A percentile compares a stretch with the other conserved stretches of the same genome.
These are phyloP conservation scores for Rauvolfia tetraphylla DNA, from an alignment of 257 asterid species.

Conservation along the genomic window DNA sequence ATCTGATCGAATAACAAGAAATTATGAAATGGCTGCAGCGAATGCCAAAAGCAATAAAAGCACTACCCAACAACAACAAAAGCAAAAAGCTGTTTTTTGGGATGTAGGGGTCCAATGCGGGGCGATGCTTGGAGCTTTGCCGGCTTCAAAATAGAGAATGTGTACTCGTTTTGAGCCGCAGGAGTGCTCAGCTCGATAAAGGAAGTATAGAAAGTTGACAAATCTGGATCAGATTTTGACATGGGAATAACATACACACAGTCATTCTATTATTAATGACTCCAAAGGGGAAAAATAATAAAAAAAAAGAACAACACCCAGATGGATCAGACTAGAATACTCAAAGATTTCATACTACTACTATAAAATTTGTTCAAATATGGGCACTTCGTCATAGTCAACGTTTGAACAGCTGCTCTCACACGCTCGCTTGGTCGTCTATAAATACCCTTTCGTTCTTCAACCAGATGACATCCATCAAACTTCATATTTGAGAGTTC, in stretches of 20 bases:
- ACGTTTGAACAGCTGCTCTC: constrained; percentile 6
- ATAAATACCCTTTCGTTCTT: constrained; percentile 13
- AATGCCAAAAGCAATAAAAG: too few species aligned
- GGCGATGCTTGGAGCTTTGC: not conserved
- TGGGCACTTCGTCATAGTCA: not conserved
- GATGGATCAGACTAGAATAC: too few species aligned
- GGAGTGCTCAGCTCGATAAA: not conserved
- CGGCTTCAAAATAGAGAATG: constrained; percentile 10
- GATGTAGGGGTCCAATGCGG: not conserved
- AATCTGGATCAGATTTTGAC: not conserved
- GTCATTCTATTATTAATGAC: too few species aligned
- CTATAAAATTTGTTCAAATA: not conserved
- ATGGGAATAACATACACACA: not conserved
- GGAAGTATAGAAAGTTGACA: constrained; percentile 14
- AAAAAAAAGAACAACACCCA: too few species aligned
- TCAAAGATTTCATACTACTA: too few species aligned
- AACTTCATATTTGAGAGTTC: not conserved
- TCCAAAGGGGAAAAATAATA: too few species aligned
- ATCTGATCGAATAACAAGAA: too few species aligned
- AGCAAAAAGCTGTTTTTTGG: too few species aligned
- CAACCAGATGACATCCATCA: not conserved
- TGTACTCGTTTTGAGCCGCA: constrained; percentile 19
- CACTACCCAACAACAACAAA: too few species aligned
- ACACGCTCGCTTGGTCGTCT: constrained; percentile 5
- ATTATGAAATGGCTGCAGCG: too few species aligned